Evolutionary conservation across 768 basidiomycete species (phyloP).

Genomic region (Tylopilus balloui): DNA sequence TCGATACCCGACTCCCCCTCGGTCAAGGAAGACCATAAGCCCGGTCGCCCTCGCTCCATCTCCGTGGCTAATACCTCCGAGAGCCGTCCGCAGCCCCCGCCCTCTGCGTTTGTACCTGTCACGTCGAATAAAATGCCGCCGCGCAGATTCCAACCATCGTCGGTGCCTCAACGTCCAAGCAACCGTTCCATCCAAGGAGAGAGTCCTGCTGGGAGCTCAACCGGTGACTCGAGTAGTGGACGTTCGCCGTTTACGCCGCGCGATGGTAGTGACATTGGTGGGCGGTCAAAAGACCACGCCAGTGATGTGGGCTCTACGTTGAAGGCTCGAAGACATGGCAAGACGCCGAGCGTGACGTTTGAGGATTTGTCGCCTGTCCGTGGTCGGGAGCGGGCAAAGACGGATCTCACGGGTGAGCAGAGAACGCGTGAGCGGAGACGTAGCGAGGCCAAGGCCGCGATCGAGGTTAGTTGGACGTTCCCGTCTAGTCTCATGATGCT

Average conservation of each 20-base stretch:
- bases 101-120: slow-evolving; percentile 8
- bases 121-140: slow-evolving; percentile 23
- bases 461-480: slow-evolving; percentile 53
- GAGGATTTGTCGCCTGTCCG: slow-evolving; percentile 43
- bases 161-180: slow-evolving; percentile 44
- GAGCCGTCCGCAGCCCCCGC: slow-evolving; percentile 10
- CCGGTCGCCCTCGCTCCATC: slow-evolving; percentile 9
- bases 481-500: not conserved
- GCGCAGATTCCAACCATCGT: slow-evolving; percentile 20
- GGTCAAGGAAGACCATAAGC: slow-evolving; percentile 20
- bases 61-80: slow-evolving; percentile 10
- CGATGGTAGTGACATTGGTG: slow-evolving; percentile 64
- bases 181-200: slow-evolving; percentile 40
- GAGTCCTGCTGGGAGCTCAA: slow-evolving; percentile 75
- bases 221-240: slow-evolving; percentile 79
- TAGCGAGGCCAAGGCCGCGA: slow-evolving; percentile 80
- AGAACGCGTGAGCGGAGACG: slow-evolving; percentile 70
- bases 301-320: slow-evolving; percentile 27
- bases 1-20: slow-evolving; percentile 33
- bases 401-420: slow-evolving; percentile 39
- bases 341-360: slow-evolving; percentile 67
- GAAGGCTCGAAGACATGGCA: slow-evolving; percentile 36
- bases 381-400: slow-evolving; percentile 30
- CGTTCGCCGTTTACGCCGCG: slow-evolving; percentile 70
- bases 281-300: slow-evolving; percentile 18